phyloP scores from a whole-genome alignment of 2,329 filamentous ascomycete genomes.

The Huntiella decipiens region DNA sequence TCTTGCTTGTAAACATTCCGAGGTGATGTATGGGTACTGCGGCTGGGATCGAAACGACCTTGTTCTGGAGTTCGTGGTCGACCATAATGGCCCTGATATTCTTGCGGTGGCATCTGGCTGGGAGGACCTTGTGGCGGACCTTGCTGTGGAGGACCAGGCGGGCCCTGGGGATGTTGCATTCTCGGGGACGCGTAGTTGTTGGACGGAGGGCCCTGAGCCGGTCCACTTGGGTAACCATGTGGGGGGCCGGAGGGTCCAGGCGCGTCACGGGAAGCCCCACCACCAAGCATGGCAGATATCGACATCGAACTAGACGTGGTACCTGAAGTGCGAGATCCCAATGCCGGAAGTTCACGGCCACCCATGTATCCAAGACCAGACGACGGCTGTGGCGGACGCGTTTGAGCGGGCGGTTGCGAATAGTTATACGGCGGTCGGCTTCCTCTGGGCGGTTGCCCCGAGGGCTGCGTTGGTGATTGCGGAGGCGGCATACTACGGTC shows the following conservation, averaged over 20 bases:
- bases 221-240: conserved; percentile 15
- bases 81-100: conserved; percentile 39
- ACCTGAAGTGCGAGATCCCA: conserved; percentile 28
- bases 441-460: conserved; percentile 12
- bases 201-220: conserved; percentile 24
- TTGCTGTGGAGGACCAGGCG: background rate
- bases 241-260: conserved; percentile 18
- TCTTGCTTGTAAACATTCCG: conserved; percentile 37
- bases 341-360: conserved; percentile 33
- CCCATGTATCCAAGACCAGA: conserved; percentile 26
- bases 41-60: conserved; percentile 32
- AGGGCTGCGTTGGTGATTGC: conserved; percentile 23
- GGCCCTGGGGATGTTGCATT: conserved; percentile 22
- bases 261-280: conserved; percentile 20
- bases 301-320: conserved; percentile 35
- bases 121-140: background rate
- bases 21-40: conserved; percentile 28
- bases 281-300: conserved; percentile 39
- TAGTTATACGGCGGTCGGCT: background rate
- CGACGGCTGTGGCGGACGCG: conserved; percentile 19
- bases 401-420: conserved; percentile 14
- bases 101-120: conserved; percentile 19
- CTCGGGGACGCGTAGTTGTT: conserved; percentile 36
- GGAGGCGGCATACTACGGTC: conserved; percentile 29
- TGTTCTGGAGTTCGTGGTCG: conserved; percentile 59